A percentile compares a stretch with the other conserved stretches of the same genome.
phyloP scores from a whole-genome alignment of 2,329 filamentous ascomycete genomes.

The Akanthomyces lecanii region DNA sequence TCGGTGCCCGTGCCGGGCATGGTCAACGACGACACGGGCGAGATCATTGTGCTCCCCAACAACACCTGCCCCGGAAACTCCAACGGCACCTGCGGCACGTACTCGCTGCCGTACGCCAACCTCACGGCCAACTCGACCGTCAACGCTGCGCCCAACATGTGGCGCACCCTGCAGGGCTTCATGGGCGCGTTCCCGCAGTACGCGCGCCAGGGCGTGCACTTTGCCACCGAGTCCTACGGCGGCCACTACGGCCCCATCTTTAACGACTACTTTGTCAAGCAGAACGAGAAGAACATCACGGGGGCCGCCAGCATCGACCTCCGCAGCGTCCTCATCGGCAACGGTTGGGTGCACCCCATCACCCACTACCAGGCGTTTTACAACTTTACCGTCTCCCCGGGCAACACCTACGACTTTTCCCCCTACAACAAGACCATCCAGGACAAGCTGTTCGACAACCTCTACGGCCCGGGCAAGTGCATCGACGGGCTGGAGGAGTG shows the following conservation, averaged over 20 bases:
- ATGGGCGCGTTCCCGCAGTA: slow-evolving; percentile 55
- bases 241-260: slow-evolving; percentile 66
- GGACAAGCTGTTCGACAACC: slow-evolving; percentile 44
- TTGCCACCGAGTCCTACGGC: slow-evolving; percentile 66
- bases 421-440: slow-evolving; percentile 5
- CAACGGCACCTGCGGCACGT: slow-evolving; percentile 33
- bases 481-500: background rate
- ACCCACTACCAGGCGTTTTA: background rate
- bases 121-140: slow-evolving; percentile 8
- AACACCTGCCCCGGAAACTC: slow-evolving; percentile 29
- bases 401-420: slow-evolving; percentile 10
- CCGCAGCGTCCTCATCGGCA: slow-evolving; percentile 58
- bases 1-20: slow-evolving; percentile 48
- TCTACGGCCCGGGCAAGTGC: slow-evolving; percentile 45
- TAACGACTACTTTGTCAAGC: slow-evolving; percentile 52
- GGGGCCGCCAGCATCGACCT: slow-evolving; percentile 45
- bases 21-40: background rate
- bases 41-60: background rate
- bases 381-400: slow-evolving; percentile 2
- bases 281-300: slow-evolving; percentile 49
- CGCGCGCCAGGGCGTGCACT: slow-evolving; percentile 51
- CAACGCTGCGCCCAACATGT: slow-evolving; percentile 48
- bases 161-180: slow-evolving; percentile 62
- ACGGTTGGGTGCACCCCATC: slow-evolving; percentile 56
- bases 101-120: slow-evolving; percentile 19